Evolutionary conservation across 23 red algal species (phyloP).

Genomic region (Agarophyton chilense): DNA sequence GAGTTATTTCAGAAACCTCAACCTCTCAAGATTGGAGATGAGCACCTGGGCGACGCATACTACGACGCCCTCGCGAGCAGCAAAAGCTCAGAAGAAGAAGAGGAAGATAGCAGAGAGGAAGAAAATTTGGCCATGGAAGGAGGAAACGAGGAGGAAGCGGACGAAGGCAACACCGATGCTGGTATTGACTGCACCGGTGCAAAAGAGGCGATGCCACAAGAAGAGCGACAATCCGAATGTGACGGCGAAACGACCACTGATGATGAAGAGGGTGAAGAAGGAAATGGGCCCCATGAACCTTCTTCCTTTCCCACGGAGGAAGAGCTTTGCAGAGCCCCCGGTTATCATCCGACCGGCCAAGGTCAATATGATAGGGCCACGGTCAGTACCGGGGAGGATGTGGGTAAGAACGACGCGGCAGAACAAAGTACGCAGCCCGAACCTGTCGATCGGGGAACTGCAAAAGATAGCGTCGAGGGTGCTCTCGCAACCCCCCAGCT

Average conservation of each 20-base stretch:
- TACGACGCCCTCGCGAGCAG: background rate
- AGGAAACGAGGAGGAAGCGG: background rate
- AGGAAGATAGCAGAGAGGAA: background rate
- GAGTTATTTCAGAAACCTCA: background rate
- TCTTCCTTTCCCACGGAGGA: background rate
- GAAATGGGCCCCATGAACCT: background rate
- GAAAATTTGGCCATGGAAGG: background rate
- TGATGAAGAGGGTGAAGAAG: background rate
- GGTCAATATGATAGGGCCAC: background rate
- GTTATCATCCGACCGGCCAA: background rate
- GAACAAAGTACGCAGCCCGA: background rate
- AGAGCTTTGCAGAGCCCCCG: background rate
- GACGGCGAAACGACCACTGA: background rate
- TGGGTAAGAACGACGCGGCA: background rate
- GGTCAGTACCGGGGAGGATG: background rate
- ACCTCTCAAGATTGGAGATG: background rate
- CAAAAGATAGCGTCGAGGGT: background rate
- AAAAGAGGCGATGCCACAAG: background rate
- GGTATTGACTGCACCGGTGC: background rate
- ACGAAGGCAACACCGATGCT: background rate
- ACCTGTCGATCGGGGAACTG: background rate
- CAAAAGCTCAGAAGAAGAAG: background rate
- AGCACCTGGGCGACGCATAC: conserved; percentile 8
- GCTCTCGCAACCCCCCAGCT: background rate
- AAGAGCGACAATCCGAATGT: background rate